A percentile compares a stretch with the other conserved stretches of the same genome.
Conservation (phyloP, 305 asterid genomes). For the Striga hermonthica region DNA sequence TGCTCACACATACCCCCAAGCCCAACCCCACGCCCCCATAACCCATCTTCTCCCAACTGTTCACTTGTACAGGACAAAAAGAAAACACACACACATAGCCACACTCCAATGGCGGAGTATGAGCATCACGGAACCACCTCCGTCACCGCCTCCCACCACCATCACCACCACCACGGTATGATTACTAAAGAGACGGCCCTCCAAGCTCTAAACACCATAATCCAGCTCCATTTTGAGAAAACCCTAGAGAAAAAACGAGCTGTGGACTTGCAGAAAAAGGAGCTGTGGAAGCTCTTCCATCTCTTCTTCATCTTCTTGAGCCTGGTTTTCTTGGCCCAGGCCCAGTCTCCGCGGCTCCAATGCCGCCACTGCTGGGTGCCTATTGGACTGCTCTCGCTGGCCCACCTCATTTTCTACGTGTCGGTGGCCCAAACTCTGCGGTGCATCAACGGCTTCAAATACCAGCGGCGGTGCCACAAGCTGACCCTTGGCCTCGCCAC, state of each 20-base stretch:
- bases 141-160: slow-evolving; percentile 29
- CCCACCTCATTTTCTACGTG: slow-evolving; percentile 80
- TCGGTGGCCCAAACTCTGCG: slow-evolving; percentile 83
- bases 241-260: slow-evolving; percentile 84
- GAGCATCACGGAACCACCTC: slow-evolving; percentile 31
- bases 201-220: slow-evolving; percentile 80
- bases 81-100: background rate
- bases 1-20: too few species aligned
- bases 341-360: slow-evolving; percentile 52
- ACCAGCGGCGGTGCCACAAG: slow-evolving; percentile 90
- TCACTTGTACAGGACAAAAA: too few species aligned
- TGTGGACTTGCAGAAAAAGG: slow-evolving; percentile 77
- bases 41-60: too few species aligned
- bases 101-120: slow-evolving; percentile 64
- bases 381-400: slow-evolving; percentile 71
- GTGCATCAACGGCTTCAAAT: slow-evolving; percentile 90
- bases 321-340: slow-evolving; percentile 49
- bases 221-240: slow-evolving; percentile 95
- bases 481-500: slow-evolving; percentile 85
- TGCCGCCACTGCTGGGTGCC: slow-evolving; percentile 97
- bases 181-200: slow-evolving; percentile 64
- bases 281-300: slow-evolving; percentile 82
- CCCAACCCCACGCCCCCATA: too few species aligned
- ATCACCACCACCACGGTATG: slow-evolving; percentile 39
- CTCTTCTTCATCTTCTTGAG: slow-evolving; percentile 71